Conservation (phyloP, 768 basidiomycete genomes). For the Suillus placidus region DNA sequence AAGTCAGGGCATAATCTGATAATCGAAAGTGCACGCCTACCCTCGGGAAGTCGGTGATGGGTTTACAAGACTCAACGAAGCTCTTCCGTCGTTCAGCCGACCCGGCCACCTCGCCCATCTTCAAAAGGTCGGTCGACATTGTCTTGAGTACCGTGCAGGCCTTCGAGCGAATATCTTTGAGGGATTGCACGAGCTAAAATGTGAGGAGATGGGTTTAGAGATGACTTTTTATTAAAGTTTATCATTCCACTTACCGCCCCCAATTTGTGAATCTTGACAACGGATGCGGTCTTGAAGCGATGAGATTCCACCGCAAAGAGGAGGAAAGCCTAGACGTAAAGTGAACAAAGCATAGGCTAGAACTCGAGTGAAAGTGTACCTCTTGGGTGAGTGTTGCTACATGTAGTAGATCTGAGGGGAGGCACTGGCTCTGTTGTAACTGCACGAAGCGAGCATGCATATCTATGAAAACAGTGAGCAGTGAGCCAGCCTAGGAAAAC, state of each 20-base stretch:
- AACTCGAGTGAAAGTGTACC: slow-evolving; percentile 36
- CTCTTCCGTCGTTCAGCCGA: slow-evolving; percentile 54
- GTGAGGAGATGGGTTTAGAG: slow-evolving; percentile 8
- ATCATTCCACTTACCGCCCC: slow-evolving; percentile 53
- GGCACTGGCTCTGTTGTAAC: slow-evolving; percentile 39
- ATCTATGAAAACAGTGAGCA: slow-evolving; percentile 38
- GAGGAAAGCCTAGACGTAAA: slow-evolving; percentile 60
- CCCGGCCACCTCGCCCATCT: slow-evolving; percentile 53
- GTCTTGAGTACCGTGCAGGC: slow-evolving; percentile 56
- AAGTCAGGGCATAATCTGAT: slow-evolving; percentile 11
- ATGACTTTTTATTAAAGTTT: not conserved
- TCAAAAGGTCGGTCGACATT: slow-evolving; percentile 55
- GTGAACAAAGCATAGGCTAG: slow-evolving; percentile 5
- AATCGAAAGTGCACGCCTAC: slow-evolving; percentile 27
- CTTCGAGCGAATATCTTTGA: slow-evolving; percentile 62
- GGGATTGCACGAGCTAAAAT: slow-evolving; percentile 63
- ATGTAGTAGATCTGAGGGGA: slow-evolving; percentile 66
- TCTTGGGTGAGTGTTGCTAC: slow-evolving; percentile 76
- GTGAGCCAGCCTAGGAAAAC: not conserved
- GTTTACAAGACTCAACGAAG: slow-evolving; percentile 53
- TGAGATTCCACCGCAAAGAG: slow-evolving; percentile 68
- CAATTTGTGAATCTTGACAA: slow-evolving; percentile 74
- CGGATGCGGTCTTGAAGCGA: slow-evolving; percentile 71
- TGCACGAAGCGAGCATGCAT: slow-evolving; percentile 56
- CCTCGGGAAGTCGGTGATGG: slow-evolving; percentile 38